A percentile compares a stretch with the other conserved stretches of the same genome.
phyloP scores from a whole-genome alignment of 2,329 filamentous ascomycete genomes.

The Diaporthe ampelina region DNA sequence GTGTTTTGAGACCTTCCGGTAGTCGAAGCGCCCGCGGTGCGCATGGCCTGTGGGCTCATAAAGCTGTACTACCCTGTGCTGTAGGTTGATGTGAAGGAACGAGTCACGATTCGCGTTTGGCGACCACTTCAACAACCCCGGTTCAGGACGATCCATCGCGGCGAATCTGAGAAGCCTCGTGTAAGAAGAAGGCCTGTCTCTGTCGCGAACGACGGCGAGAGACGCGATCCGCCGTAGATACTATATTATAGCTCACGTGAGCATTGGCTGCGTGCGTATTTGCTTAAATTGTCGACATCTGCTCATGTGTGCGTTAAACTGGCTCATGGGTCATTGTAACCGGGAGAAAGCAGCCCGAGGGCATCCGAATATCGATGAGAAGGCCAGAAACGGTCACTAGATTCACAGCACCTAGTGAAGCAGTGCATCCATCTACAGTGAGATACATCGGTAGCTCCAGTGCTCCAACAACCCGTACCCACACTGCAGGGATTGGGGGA shows the following conservation, averaged over 20 bases:
- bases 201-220: background rate
- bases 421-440: background rate
- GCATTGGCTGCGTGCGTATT: background rate
- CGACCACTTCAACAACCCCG: slow-evolving; percentile 77
- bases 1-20: slow-evolving; percentile 68
- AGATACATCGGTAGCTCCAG: background rate
- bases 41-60: slow-evolving; percentile 74
- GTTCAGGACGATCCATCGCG: slow-evolving; percentile 70
- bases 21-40: slow-evolving; percentile 69
- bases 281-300: background rate
- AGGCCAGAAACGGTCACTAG: background rate
- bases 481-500: background rate
- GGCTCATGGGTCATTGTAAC: background rate
- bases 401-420: background rate
- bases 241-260: slow-evolving; percentile 13
- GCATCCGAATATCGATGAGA: background rate
- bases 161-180: background rate
- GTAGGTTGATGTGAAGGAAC: slow-evolving; percentile 76
- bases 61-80: slow-evolving; percentile 73
- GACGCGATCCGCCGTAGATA: slow-evolving; percentile 2
- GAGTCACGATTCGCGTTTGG: slow-evolving; percentile 70
- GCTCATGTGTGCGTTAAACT: background rate
- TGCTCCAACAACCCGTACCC: slow-evolving; percentile 19
- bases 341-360: background rate
- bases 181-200: background rate